Evolutionary conservation across 2,329 filamentous ascomycete genomes (phyloP).

Genomic region (Arthroderma sp.): DNA sequence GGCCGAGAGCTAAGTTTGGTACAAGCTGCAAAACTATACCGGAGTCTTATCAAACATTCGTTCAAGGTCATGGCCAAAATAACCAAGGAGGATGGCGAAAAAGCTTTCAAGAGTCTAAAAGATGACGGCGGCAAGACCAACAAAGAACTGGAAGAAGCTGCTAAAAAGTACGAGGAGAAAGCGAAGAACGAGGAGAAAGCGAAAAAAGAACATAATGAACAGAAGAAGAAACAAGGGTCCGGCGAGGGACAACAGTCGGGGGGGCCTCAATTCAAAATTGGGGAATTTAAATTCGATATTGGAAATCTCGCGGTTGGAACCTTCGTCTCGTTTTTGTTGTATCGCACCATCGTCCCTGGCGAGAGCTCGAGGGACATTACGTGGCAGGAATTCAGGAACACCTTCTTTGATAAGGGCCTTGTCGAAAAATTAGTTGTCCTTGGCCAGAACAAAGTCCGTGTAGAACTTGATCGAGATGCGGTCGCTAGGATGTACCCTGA

Average conservation of each 20-base stretch:
- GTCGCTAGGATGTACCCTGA: slow-evolving; percentile 62
- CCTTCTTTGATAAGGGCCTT: slow-evolving; percentile 89
- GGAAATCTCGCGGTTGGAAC: slow-evolving; percentile 43
- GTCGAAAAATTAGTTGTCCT: slow-evolving; percentile 84
- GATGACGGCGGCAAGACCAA: neutral
- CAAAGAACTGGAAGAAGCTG: neutral
- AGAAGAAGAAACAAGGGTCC: slow-evolving; percentile 15
- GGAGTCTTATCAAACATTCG: slow-evolving; percentile 44
- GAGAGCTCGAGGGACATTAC: slow-evolving; percentile 70
- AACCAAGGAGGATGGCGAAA: slow-evolving; percentile 15
- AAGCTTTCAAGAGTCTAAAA: slow-evolving; percentile 2
- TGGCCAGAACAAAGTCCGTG: slow-evolving; percentile 62
- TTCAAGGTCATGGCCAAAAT: slow-evolving; percentile 33
- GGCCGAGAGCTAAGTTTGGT: slow-evolving; percentile 38
- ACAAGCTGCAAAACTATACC: slow-evolving; percentile 48
- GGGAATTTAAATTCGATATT: slow-evolving; percentile 41
- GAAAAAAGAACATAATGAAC: slow-evolving; percentile 25
- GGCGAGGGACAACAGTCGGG: slow-evolving; percentile 16
- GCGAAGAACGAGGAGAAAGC: slow-evolving; percentile 18
- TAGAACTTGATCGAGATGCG: slow-evolving; percentile 66
- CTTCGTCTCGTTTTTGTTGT: slow-evolving; percentile 50
- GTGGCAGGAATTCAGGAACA: slow-evolving; percentile 90
- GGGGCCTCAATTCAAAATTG: slow-evolving; percentile 23
- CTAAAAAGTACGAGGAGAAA: slow-evolving; percentile 9
- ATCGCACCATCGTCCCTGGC: slow-evolving; percentile 51